phyloP scores from a whole-genome alignment of 2,329 filamentous ascomycete genomes.

The Fusarium aywerte region DNA sequence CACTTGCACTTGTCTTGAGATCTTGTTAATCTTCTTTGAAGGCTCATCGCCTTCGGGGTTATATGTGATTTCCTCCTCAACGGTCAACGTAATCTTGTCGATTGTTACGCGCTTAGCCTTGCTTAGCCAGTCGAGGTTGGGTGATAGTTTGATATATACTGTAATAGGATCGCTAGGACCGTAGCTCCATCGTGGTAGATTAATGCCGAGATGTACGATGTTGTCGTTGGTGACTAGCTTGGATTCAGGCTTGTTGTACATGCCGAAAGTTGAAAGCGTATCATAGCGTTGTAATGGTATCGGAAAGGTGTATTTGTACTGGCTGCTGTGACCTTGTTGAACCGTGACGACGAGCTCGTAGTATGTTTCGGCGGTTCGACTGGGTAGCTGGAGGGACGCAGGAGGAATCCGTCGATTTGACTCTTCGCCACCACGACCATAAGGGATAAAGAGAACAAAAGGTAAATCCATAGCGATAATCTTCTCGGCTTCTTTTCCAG shows the following conservation, averaged over 20 bases:
- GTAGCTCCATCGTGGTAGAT: slow-evolving; percentile 94
- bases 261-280: slow-evolving; percentile 96
- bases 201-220: slow-evolving; percentile 89
- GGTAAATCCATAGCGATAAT: slow-evolving; percentile 97
- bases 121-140: slow-evolving; percentile 89
- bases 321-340: slow-evolving; percentile 86
- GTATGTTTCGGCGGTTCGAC: slow-evolving; percentile 93
- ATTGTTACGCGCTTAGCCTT: slow-evolving; percentile 95
- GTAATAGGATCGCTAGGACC: slow-evolving; percentile 94
- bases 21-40: slow-evolving; percentile 85
- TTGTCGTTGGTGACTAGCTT: slow-evolving; percentile 89
- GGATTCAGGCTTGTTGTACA: slow-evolving; percentile 97
- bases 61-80: slow-evolving; percentile 98
- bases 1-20: slow-evolving; percentile 84
- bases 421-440: slow-evolving; percentile 90
- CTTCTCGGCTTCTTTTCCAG: slow-evolving; percentile 85
- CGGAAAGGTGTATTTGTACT: slow-evolving; percentile 91
- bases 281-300: slow-evolving; percentile 94
- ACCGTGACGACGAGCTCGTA: slow-evolving; percentile 97
- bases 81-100: slow-evolving; percentile 89
- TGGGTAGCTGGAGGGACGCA: slow-evolving; percentile 88
- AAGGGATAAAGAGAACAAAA: slow-evolving; percentile 97
- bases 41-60: slow-evolving; percentile 98
- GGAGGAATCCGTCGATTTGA: slow-evolving; percentile 90
- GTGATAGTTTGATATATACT: slow-evolving; percentile 93